Base-by-base conservation (phyloP, 176 grass and related monocot genomes). In the Cymbopogon citratus region DNA sequence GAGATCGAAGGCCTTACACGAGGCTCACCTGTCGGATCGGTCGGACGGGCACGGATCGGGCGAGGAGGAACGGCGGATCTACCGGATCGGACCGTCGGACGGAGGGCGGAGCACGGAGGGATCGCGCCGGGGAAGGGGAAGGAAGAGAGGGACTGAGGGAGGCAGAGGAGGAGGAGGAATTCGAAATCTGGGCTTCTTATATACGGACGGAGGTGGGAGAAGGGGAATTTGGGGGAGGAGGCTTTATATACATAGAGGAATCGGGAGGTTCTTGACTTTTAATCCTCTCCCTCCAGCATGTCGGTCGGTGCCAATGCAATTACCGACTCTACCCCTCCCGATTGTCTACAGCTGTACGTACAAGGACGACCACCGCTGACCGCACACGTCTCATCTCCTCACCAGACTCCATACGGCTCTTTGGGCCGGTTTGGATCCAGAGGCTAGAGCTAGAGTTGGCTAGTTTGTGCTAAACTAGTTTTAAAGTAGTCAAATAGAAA, bases 111-210 rank as follows among this genome's bases (percentile, higher is more conserved):
- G 40, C 25, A 1, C 18, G 27, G 45, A 27, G 48, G 3, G 27
- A 49, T 69, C 35, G 66, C 66, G 21, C 21, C 35, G 21, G 21
- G n/a, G 66, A 28, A 36, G 9, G 52, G n/a, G n/a, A n/a, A n/a
- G n/a, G n/a, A n/a, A n/a, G n/a, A 26, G 8, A 26, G 39, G 63
- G 18, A 21, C 49, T 33, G 31, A 33, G n/a, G 6, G 18, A 69
- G 82, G 48, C 1, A 3, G 31, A 33, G 31, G 31, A 3, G 31
- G 63, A 27, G 24, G 21, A 7, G 52, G 75, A 52, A 79, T 85
- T 85, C 76, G 84, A 80, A 80, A 85, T 41, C 68, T 31, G 52
- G 52, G 66, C 31, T 80, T 73, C 62, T 85, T 78, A 78, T 41
- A 76, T 84, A 76, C 54, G 28, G 21, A 70, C 3, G 27, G n/a